phyloP scores from a whole-genome alignment of 2,329 filamentous ascomycete species.

The Plectosphaerella cucumerina region DNA sequence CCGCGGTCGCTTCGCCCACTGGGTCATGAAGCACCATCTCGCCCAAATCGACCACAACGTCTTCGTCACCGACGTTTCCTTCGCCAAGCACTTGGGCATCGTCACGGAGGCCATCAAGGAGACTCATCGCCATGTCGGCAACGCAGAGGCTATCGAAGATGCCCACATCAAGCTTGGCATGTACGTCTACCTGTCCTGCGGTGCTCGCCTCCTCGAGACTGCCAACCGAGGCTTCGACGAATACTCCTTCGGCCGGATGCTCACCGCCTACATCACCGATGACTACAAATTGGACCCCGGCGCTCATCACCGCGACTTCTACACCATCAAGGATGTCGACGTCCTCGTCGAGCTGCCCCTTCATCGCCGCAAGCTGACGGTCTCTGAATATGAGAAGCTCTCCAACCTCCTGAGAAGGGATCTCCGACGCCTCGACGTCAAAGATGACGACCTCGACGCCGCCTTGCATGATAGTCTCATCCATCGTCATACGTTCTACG shows the following conservation, averaged over 20 bases:
- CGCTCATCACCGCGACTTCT: neutral
- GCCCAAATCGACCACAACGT: neutral
- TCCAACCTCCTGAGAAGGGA: neutral
- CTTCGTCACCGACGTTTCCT: constrained; percentile 1
- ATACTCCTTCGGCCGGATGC: neutral
- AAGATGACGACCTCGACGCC: neutral
- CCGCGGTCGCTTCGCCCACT: neutral
- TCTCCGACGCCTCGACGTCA: neutral
- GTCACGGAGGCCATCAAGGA: neutral
- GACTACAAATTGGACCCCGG: neutral
- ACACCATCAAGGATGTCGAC: neutral
- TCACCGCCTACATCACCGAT: neutral
- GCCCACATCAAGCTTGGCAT: neutral
- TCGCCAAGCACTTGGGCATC: neutral
- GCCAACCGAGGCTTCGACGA: neutral
- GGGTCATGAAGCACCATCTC: neutral
- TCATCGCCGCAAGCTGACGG: neutral
- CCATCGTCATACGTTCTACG: neutral
- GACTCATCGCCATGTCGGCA: neutral
- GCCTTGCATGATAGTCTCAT: neutral
- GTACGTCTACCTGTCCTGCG: neutral
- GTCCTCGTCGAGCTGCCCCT: neutral
- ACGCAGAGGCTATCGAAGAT: neutral
- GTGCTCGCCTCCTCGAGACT: neutral
- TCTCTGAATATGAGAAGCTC: neutral